These are phyloP conservation scores for Zangia roseola DNA, from an alignment of 768 basidiomycete species.

Conservation along the genomic window DNA sequence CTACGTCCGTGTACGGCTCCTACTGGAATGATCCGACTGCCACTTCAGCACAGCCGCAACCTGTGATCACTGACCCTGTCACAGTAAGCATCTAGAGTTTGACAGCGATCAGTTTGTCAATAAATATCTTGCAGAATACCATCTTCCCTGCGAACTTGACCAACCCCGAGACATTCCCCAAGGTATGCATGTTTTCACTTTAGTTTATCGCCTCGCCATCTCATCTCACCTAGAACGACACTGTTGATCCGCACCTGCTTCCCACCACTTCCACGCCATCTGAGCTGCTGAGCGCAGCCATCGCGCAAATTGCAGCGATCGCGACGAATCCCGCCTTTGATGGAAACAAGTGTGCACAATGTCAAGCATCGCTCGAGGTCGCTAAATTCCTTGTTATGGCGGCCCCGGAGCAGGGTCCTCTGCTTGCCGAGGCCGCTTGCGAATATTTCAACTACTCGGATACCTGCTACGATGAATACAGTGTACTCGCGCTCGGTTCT, in stretches of 20 bases:
- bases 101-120: neutral
- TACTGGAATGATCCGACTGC: constrained; percentile 73
- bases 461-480: constrained; percentile 36
- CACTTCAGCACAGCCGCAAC: constrained; percentile 66
- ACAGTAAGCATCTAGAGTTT: constrained; percentile 38
- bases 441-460: constrained; percentile 38
- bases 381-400: constrained; percentile 43
- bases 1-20: constrained; percentile 53
- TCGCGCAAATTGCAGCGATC: constrained; percentile 38
- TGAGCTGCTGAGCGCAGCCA: constrained; percentile 36
- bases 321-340: constrained; percentile 35
- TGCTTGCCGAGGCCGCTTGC: constrained; percentile 40
- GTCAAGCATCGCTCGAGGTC: constrained; percentile 38
- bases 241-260: constrained; percentile 42
- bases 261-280: constrained; percentile 33
- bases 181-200: constrained; percentile 26
- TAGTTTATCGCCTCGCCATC: too few species aligned
- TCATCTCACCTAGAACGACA: constrained; percentile 33
- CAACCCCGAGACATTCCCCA: constrained; percentile 55
- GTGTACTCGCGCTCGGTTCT: constrained; percentile 36
- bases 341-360: constrained; percentile 37
- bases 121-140: constrained; percentile 39
- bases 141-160: constrained; percentile 59
- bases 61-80: constrained; percentile 67
- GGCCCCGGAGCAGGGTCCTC: constrained; percentile 41